A percentile compares a stretch with the other conserved stretches of the same genome.
phyloP scores from a whole-genome alignment of 1,139 yeast species.

The Scheffersomyces insectosa region DNA sequence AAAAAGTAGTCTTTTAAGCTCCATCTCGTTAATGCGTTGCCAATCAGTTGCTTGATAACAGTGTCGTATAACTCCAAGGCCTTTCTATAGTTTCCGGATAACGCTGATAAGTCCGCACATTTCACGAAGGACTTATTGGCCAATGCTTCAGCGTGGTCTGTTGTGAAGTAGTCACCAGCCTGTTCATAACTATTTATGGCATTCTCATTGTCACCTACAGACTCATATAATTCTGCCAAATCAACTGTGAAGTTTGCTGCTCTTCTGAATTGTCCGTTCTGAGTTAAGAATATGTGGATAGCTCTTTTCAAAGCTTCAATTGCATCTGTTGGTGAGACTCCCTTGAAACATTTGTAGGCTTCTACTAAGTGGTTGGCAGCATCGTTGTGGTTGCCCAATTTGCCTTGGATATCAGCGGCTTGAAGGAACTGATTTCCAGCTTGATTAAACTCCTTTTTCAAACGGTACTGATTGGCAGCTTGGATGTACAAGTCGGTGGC shows the following conservation, averaged over 20 bases:
- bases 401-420: conserved; percentile 79
- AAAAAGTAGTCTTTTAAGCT: conserved; percentile 88
- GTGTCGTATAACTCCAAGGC: conserved; percentile 78
- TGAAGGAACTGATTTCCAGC: conserved; percentile 86
- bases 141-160: conserved; percentile 91
- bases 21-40: conserved; percentile 83
- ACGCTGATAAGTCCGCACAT: conserved; percentile 88
- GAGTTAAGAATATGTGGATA: conserved; percentile 73
- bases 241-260: conserved; percentile 95
- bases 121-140: conserved; percentile 86
- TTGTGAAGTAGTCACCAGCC: conserved; percentile 94
- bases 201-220: conserved; percentile 59
- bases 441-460: conserved; percentile 64
- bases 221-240: conserved; percentile 83
- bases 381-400: conserved; percentile 81
- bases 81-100: conserved; percentile 65
- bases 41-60: conserved; percentile 73
- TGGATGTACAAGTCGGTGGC: conserved; percentile 88
- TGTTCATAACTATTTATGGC: conserved; percentile 84
- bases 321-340: conserved; percentile 74
- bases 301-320: conserved; percentile 77
- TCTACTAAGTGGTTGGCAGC: conserved; percentile 90
- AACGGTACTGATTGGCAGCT: conserved; percentile 85
- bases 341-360: conserved; percentile 84
- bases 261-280: conserved; percentile 91